A percentile compares a stretch with the other conserved stretches of the same genome.
Conservation (phyloP, 257 asterid genomes). For the Marsdenia floribunda region DNA sequence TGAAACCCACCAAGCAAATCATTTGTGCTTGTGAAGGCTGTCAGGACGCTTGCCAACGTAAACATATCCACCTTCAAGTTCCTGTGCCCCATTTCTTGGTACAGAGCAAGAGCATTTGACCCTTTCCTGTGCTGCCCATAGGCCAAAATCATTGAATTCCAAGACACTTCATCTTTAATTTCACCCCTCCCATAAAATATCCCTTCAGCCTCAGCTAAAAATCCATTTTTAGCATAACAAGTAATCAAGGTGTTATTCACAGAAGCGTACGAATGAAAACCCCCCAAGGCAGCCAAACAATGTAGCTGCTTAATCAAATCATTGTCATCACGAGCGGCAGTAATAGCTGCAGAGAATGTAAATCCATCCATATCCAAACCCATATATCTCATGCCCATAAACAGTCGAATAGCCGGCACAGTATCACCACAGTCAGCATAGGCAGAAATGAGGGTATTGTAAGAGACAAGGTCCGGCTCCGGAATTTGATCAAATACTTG, state of each 20-base stretch:
- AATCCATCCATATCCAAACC: slow-evolving; percentile 52
- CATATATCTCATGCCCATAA: slow-evolving; percentile 28
- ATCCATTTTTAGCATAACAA: slow-evolving; percentile 45
- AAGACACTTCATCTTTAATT: slow-evolving; percentile 64
- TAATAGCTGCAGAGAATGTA: slow-evolving; percentile 52
- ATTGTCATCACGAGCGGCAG: slow-evolving; percentile 37
- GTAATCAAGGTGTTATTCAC: slow-evolving; percentile 58
- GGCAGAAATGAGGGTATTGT: slow-evolving; percentile 72
- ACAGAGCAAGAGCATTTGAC: slow-evolving; percentile 50
- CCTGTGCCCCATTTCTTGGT: slow-evolving; percentile 48
- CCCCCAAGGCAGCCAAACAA: slow-evolving; percentile 42
- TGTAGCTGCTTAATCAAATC: slow-evolving; percentile 51
- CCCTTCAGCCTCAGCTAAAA: slow-evolving; percentile 37
- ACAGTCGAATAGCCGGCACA: slow-evolving; percentile 37
- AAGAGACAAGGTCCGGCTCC: slow-evolving; percentile 67
- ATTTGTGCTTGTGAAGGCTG: slow-evolving; percentile 56
- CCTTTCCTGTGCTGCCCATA: slow-evolving; percentile 61
- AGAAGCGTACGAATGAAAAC: slow-evolving; percentile 44
- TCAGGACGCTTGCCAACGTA: slow-evolving; percentile 69
- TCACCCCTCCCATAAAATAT: slow-evolving; percentile 47
- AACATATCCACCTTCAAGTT: slow-evolving; percentile 53
- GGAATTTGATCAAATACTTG: slow-evolving; percentile 67
- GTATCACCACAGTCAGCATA: slow-evolving; percentile 52
- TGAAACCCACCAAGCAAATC: slow-evolving; percentile 71
- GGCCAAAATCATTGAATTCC: slow-evolving; percentile 82